Evolutionary conservation across 345 rosid species (phyloP).

Genomic region (Raphanus raphanistrum): DNA sequence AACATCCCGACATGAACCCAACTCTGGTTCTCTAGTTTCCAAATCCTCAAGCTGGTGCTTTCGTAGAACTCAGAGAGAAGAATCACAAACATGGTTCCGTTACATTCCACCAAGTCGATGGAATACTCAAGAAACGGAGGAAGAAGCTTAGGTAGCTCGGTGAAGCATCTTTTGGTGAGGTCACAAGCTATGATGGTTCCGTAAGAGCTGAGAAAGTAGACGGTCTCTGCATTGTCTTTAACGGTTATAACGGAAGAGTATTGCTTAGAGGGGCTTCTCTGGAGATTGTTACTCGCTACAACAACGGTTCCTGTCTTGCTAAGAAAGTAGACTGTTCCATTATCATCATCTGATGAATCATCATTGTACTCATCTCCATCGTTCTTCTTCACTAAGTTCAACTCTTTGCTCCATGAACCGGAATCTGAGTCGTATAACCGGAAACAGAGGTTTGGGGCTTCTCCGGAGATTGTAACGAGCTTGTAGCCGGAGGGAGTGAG

Average conservation of each 20-base stretch:
- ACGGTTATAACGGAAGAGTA: slow-evolving; percentile 68
- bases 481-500: slow-evolving; percentile 44
- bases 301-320: slow-evolving; percentile 78
- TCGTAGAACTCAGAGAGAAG: slow-evolving; percentile 75
- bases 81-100: slow-evolving; percentile 67
- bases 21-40: slow-evolving; percentile 56
- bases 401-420: slow-evolving; percentile 51
- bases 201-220: slow-evolving; percentile 71
- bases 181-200: slow-evolving; percentile 74
- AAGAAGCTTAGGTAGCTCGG: slow-evolving; percentile 73
- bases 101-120: slow-evolving; percentile 72
- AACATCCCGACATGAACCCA: slow-evolving; percentile 72
- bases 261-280: slow-evolving; percentile 85
- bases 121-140: slow-evolving; percentile 74
- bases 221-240: slow-evolving; percentile 49
- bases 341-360: slow-evolving; percentile 39
- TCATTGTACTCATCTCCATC: slow-evolving; percentile 33
- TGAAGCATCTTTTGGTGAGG: slow-evolving; percentile 49
- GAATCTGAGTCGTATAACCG: slow-evolving; percentile 50
- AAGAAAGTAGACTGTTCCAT: slow-evolving; percentile 66
- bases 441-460: slow-evolving; percentile 56
- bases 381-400: slow-evolving; percentile 48
- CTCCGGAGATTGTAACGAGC: slow-evolving; percentile 68
- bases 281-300: slow-evolving; percentile 55
- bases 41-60: slow-evolving; percentile 77